These are phyloP conservation scores for Nematocida major DNA, from an alignment of 371 early-diverging fungal genomes.

Conservation along the genomic window DNA sequence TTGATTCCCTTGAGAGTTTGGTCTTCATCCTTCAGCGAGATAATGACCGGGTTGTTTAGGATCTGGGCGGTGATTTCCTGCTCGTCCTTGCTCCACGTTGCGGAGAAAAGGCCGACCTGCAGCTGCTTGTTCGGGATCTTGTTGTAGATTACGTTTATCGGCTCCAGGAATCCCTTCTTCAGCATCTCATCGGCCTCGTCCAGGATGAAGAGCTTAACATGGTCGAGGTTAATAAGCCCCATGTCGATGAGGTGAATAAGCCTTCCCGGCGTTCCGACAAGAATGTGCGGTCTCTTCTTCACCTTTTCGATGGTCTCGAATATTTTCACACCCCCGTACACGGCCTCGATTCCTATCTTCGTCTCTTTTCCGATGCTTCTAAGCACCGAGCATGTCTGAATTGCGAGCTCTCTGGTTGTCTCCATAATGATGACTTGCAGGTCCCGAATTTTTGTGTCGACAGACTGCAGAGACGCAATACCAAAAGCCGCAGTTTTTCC, in stretches of 20 bases:
- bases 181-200: conserved; percentile 99
- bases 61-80: conserved; percentile 89
- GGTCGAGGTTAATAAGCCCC: conserved; percentile 72
- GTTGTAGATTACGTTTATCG: conserved; percentile 91
- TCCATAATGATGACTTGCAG: conserved; percentile 91
- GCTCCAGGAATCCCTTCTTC: conserved; percentile 89
- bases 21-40: conserved; percentile 97
- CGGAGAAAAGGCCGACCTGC: conserved; percentile 92
- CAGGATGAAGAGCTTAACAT: conserved; percentile 87
- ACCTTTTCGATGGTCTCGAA: conserved; percentile 80
- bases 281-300: conserved; percentile 76
- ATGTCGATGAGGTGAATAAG: conserved; percentile 94
- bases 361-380: conserved; percentile 79
- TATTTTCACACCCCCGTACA: conserved; percentile 88
- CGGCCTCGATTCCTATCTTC: conserved; percentile 84
- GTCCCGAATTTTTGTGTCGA: conserved; percentile 73
- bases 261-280: conserved; percentile 97
- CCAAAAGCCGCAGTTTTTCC: conserved; percentile 99
- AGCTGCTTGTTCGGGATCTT: conserved; percentile 73
- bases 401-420: conserved; percentile 96
- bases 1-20: conserved; percentile 98
- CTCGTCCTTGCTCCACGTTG: conserved; percentile 90
- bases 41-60: conserved; percentile 86
- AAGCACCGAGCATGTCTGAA: conserved; percentile 85
- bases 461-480: conserved; percentile 82